These are phyloP conservation scores for Fusarium oxysporum DNA, from an alignment of 2,329 filamentous ascomycete genomes.

Conservation along the genomic window DNA sequence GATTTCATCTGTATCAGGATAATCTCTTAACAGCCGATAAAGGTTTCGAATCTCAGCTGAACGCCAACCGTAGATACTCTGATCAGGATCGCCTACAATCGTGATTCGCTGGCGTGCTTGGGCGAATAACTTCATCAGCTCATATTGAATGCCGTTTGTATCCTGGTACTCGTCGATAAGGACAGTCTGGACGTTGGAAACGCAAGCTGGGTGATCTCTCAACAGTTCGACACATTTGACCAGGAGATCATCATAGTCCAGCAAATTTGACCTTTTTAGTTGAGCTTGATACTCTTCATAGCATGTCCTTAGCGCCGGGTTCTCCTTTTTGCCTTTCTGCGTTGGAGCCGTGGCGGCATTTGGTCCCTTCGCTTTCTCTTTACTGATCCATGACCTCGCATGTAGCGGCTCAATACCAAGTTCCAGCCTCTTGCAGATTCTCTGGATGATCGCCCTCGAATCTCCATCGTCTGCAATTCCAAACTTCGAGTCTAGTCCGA, in stretches of 20 bases:
- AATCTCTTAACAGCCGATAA: slow-evolving; percentile 79
- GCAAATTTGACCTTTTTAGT: slow-evolving; percentile 79
- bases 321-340: slow-evolving; percentile 54
- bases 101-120: slow-evolving; percentile 81
- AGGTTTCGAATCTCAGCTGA: slow-evolving; percentile 94
- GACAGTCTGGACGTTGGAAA: slow-evolving; percentile 89
- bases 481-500: slow-evolving; percentile 86
- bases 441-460: slow-evolving; percentile 80
- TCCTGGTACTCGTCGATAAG: slow-evolving; percentile 98
- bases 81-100: slow-evolving; percentile 95
- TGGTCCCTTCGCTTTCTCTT: slow-evolving; percentile 69
- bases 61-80: slow-evolving; percentile 97
- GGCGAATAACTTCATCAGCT: slow-evolving; percentile 90
- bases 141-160: slow-evolving; percentile 94
- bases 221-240: slow-evolving; percentile 86
- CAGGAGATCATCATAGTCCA: slow-evolving; percentile 95
- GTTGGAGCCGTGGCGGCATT: slow-evolving; percentile 57
- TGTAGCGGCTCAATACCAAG: slow-evolving; percentile 75
- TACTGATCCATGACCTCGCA: slow-evolving; percentile 82
- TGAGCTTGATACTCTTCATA: slow-evolving; percentile 84
- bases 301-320: slow-evolving; percentile 72
- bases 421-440: slow-evolving; percentile 82
- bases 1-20: slow-evolving; percentile 81
- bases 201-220: slow-evolving; percentile 77
- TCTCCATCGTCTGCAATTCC: slow-evolving; percentile 90